These are phyloP conservation scores for Excoecaria cochinchinensis DNA, from an alignment of 345 rosid genomes.

Conservation along the genomic window DNA sequence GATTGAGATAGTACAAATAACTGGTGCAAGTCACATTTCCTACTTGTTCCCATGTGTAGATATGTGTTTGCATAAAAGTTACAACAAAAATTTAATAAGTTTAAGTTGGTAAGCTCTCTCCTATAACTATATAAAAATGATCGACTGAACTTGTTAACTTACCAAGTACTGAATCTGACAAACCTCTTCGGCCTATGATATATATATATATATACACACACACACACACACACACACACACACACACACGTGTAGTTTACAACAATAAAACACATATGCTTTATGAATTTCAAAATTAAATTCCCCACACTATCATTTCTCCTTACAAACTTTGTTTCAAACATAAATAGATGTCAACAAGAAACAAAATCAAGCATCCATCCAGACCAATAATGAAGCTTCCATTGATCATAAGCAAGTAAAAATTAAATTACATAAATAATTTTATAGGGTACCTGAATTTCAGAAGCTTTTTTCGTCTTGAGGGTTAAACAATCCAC, in stretches of 20 bases:
- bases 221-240: no score
- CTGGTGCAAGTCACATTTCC: neutral
- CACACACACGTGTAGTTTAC: no score
- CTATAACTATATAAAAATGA: neutral
- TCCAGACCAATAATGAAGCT: neutral
- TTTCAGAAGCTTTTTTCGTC: constrained; percentile 59
- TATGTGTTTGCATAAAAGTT: neutral
- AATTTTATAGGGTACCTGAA: constrained; percentile 38
- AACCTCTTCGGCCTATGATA: neutral
- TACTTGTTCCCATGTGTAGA: neutral
- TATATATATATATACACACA: no score
- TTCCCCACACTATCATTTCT: neutral
- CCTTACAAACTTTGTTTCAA: neutral
- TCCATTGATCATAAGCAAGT: neutral
- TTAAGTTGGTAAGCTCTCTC: neutral
- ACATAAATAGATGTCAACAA: neutral
- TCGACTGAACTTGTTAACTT: neutral
- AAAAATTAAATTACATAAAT: neutral
- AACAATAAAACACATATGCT: neutral
- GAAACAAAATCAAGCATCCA: neutral
- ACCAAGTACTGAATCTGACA: neutral
- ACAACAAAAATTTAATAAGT: neutral
- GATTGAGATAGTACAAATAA: neutral
- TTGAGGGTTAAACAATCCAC: constrained; percentile 63
- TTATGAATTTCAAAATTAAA: neutral